Percentiles rank a stretch among this genome's conserved stretches.
Evolutionary conservation across 164 flowering plant genomes (phyloP).

Genomic region (Umbellularia californica): DNA sequence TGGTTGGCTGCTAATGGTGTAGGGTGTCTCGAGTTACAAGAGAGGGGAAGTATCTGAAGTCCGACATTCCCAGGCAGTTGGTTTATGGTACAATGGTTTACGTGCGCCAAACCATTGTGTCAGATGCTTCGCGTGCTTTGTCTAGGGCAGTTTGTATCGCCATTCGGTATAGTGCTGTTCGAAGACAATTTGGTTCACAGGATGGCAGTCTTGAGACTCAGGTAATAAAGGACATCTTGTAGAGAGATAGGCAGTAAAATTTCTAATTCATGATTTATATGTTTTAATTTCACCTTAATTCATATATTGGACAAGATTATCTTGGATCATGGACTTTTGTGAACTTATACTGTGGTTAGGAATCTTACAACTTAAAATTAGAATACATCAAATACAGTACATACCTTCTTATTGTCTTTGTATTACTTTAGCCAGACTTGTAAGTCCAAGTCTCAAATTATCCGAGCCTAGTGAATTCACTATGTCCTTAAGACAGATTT

Average conservation of each 20-base stretch:
- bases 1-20: slow-evolving; percentile 7
- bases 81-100: slow-evolving; percentile 96
- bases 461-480: no score
- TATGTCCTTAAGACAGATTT: no score
- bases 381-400: no score
- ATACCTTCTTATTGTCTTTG: no score
- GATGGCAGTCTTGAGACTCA: slow-evolving; percentile 88
- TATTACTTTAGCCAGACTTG: no score
- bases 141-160: slow-evolving; percentile 94
- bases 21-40: slow-evolving; percentile 86
- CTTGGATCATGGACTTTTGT: neutral
- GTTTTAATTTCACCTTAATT: neutral
- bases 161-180: slow-evolving; percentile 92
- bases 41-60: slow-evolving; percentile 72
- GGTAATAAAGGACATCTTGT: slow-evolving; percentile 33
- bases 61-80: slow-evolving; percentile 87
- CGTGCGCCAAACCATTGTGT: slow-evolving; percentile 82
- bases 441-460: no score
- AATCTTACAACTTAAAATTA: no score
- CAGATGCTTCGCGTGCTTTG: slow-evolving; percentile 83
- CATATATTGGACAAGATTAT: neutral
- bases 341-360: neutral
- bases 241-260: neutral
- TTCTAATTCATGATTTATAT: no score
- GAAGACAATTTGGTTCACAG: slow-evolving; percentile 94